Base-by-base conservation (phyloP, 1,284 basidiomycete genomes). In the Singerocomus rubriflavus region DNA sequence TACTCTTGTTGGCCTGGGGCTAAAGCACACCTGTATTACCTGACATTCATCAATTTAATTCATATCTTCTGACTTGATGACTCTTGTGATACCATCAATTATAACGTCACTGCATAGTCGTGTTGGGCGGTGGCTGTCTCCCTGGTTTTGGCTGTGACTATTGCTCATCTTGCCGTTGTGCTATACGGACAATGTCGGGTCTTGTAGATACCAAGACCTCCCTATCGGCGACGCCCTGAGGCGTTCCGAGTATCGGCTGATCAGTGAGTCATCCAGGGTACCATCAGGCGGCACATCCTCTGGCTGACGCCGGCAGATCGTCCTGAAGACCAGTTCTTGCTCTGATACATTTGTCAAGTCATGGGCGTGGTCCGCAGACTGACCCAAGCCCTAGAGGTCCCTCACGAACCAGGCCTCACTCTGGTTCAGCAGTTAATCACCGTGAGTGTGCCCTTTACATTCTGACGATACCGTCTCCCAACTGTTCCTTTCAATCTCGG, bases 401-500 rank as follows among this genome's bases (percentile, higher is more conserved):
- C 72, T 47, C 77, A 79, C 58, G 71, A 77, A 32, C 73, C 75
- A 17, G 76, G 73, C 37, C 64, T 79, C 54, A 75, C 75, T 16
- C 72, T 74, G 43, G 68, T 69, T 33, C 73, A 85, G 56, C 68
- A 80, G 53, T 81, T 84, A 66, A 70, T 85, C 55, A 72, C 73
- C 45, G 80, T 80, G 46, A 65, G 75, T 53, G 67, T 50, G 67
- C 71, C 39, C 75, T 76, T 36, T 55, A 71, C 16, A 35, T 36
- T 36, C 34, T 36, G 39, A 41, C 29, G 41, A 27, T 43, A 34
- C 36, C 39, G 36, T 45, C 16, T 25, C 38, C 48, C 40, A 48
- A 51, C 50, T 25, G 7, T 46, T 16, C 43, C 46, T 41, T 52
- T 53, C 60, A 33, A 56, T 65, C 53, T 53, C 48, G 51, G 52